These are phyloP conservation scores for Stephania cephalantha DNA, from an alignment of 164 flowering plant species.

Conservation along the genomic window DNA sequence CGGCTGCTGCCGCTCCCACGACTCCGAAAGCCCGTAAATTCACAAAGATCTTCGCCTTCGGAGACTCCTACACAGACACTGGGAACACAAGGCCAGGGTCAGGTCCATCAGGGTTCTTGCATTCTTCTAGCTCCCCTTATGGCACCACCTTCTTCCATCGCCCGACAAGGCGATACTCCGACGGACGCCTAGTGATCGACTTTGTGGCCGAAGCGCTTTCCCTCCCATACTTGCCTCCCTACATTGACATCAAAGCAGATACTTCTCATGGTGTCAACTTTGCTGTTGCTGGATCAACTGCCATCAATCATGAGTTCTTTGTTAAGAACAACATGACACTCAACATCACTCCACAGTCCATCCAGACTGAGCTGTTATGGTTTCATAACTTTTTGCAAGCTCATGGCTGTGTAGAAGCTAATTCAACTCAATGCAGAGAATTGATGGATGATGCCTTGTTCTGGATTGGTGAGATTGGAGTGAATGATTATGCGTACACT, in stretches of 20 bases:
- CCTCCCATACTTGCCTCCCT: slow-evolving; percentile 52
- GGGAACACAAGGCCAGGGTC: slow-evolving; percentile 44
- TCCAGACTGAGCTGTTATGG: slow-evolving; percentile 58
- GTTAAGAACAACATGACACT: slow-evolving; percentile 29
- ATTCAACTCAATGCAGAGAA: slow-evolving; percentile 21
- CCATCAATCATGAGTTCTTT: slow-evolving; percentile 35
- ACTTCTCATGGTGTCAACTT: slow-evolving; percentile 54
- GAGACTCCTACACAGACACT: slow-evolving; percentile 73
- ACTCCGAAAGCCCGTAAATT: slow-evolving; percentile 13
- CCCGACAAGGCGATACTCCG: slow-evolving; percentile 43
- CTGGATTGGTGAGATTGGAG: slow-evolving; percentile 95
- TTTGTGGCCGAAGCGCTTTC: slow-evolving; percentile 41
- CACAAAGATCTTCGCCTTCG: slow-evolving; percentile 58
- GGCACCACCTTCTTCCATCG: slow-evolving; percentile 34
- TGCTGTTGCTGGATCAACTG: slow-evolving; percentile 66
- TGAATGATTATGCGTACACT: slow-evolving; percentile 71
- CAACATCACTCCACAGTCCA: slow-evolving; percentile 52
- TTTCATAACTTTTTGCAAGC: slow-evolving; percentile 41
- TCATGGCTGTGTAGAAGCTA: slow-evolving; percentile 31
- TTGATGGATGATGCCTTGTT: slow-evolving; percentile 47
- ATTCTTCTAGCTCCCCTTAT: slow-evolving; percentile 34
- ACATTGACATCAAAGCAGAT: slow-evolving; percentile 18
- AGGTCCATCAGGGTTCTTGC: slow-evolving; percentile 26
- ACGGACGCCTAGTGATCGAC: slow-evolving; percentile 63
- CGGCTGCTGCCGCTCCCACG: not conserved